Base-by-base conservation (phyloP, 345 rosid species). In the Litchi chinensis region DNA sequence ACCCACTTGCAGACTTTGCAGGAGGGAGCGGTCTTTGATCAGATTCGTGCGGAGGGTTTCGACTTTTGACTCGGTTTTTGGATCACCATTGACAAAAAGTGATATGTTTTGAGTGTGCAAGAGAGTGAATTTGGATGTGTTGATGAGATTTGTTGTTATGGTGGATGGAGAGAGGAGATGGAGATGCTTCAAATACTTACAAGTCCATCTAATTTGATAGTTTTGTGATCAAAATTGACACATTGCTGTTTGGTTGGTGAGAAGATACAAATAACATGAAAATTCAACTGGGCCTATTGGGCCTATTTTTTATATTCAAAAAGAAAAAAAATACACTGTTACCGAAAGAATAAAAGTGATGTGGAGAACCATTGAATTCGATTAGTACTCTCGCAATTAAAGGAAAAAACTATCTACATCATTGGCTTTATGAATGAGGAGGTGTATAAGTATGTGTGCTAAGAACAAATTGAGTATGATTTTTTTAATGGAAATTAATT, bases 11-110 rank as follows among this genome's bases (percentile, higher is more conserved):
- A 46, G 39, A 37, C 70, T 57, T 26, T 41, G 81, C 37, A 86
- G 5, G n/a, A 86, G 10, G n/a, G 83, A 79, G 39, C 81, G 79
- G 26, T 76, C 76, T 76, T 86, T 86, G 16, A 83, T 69, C 28
- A 71, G 62, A 18, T 40, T n/a, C 68, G 82, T 83, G 32, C 81
- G 88, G 70, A 76, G 70, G 37, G 79, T 39, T 52, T 66, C 73
- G 43, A 65, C 24, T 18, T 4, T 24, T 5, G 37, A 56, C 43
- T 65, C 77, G 43, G 54, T 24, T 37, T 24, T 54, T 16, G 18
- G 26, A 24, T 37, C 39, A 65, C 16, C 40, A 63, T 19, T 39
- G 26, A 26, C 28, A 26, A 26, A 10, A 6, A 16, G 37, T n/a
- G 16, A 52, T 54, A 73, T 22, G 12, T 32, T 32, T 11, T 37